These are phyloP conservation scores for Pseudogymnoascus sp. DNA, from an alignment of 2,329 filamentous ascomycete species.

Conservation along the genomic window DNA sequence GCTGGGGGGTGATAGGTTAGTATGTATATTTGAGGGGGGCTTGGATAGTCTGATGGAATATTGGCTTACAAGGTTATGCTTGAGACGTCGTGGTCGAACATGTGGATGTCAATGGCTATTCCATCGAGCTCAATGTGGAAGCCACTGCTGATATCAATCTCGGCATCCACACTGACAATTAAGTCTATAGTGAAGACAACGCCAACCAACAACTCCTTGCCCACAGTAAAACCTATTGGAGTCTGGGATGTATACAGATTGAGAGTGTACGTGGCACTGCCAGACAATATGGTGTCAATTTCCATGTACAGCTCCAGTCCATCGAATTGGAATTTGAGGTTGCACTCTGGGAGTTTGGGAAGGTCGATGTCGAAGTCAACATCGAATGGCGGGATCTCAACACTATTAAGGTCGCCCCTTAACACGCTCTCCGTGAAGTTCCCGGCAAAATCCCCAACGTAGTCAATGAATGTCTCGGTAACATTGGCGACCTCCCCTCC, in stretches of 20 bases:
- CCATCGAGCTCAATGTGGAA: slow-evolving; percentile 47
- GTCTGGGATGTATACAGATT: slow-evolving; percentile 40
- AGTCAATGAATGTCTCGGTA: slow-evolving; percentile 24
- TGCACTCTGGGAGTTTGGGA: slow-evolving; percentile 34
- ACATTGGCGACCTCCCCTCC: slow-evolving; percentile 28
- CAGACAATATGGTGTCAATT: slow-evolving; percentile 35
- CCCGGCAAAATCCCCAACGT: slow-evolving; percentile 16
- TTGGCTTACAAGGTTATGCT: slow-evolving; percentile 40
- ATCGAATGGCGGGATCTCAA: slow-evolving; percentile 30
- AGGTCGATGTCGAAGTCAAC: slow-evolving; percentile 38
- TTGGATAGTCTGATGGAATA: not conserved
- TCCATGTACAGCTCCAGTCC: slow-evolving; percentile 43
- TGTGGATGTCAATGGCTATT: slow-evolving; percentile 37
- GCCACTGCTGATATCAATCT: slow-evolving; percentile 43
- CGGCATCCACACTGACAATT: slow-evolving; percentile 38
- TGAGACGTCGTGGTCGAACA: slow-evolving; percentile 43
- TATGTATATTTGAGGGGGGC: not conserved
- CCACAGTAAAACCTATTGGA: slow-evolving; percentile 34
- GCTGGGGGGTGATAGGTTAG: slow-evolving; percentile 24
- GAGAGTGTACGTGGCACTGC: slow-evolving; percentile 38
- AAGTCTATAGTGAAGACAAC: slow-evolving; percentile 43
- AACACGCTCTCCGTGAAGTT: slow-evolving; percentile 23
- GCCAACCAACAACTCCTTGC: slow-evolving; percentile 35
- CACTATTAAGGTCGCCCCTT: slow-evolving; percentile 21
- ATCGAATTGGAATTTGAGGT: slow-evolving; percentile 41